A percentile compares a stretch with the other conserved stretches of the same genome.
phyloP scores from a whole-genome alignment of 1,284 basidiomycete species.

The Cutaneotrichosporon curvatum region DNA sequence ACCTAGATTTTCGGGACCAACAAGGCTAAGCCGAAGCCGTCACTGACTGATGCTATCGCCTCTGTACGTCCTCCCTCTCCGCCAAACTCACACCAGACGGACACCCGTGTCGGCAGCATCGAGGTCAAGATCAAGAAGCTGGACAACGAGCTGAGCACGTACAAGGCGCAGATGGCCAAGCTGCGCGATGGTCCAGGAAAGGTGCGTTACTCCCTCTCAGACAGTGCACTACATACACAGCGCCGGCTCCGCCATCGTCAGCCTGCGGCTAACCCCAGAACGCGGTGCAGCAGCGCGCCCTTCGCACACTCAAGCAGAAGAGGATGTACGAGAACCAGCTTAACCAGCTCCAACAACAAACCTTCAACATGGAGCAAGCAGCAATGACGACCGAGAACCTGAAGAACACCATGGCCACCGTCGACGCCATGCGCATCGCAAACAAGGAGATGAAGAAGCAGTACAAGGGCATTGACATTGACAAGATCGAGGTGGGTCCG shows the following conservation, averaged over 20 bases:
- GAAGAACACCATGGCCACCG: constrained; percentile 98
- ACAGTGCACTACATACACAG: too few species aligned
- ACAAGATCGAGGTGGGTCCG: constrained; percentile 91
- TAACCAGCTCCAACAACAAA: constrained; percentile 84
- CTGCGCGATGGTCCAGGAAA: constrained; percentile 91
- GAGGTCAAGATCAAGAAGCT: constrained; percentile 97
- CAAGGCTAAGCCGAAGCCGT: constrained; percentile 65
- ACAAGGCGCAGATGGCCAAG: constrained; percentile 95
- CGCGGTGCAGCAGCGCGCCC: constrained; percentile 90
- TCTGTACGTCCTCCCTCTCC: constrained; percentile 54
- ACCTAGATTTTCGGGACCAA: constrained; percentile 64
- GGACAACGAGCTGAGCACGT: constrained; percentile 83
- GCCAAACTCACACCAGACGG: constrained; percentile 57
- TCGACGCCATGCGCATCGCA: constrained; percentile 94
- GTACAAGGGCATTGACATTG: constrained; percentile 94
- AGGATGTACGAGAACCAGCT: constrained; percentile 89
- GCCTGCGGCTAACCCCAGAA: constrained; percentile 49
- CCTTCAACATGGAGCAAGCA: constrained; percentile 98
- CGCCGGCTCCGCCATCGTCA: neutral
- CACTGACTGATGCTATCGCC: constrained; percentile 81
- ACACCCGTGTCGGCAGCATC: constrained; percentile 77
- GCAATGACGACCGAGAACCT: constrained; percentile 94
- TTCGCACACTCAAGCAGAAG: constrained; percentile 91
- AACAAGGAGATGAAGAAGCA: constrained; percentile 97
- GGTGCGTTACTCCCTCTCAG: too few species aligned